Evolutionary conservation across 331 rosid species (phyloP).

Genomic region (Rhamnella rubrinervis): DNA sequence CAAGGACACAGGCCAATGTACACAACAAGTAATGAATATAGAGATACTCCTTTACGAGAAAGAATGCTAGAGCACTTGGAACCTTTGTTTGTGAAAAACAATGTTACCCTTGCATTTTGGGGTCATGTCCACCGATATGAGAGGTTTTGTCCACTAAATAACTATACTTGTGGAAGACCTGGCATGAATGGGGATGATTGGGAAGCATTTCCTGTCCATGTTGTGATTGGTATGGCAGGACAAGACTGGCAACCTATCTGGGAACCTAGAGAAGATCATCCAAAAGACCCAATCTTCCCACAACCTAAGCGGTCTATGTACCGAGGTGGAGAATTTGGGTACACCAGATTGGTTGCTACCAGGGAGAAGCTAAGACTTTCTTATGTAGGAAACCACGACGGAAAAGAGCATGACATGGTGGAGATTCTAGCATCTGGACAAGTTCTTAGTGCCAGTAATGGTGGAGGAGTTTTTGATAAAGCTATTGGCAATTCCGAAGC

Average conservation of each 20-base stretch:
- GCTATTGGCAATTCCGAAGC: slow-evolving; percentile 7
- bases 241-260: slow-evolving; percentile 98
- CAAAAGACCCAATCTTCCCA: slow-evolving; percentile 65
- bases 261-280: slow-evolving; percentile 80
- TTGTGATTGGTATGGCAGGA: slow-evolving; percentile 97
- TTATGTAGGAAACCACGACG: slow-evolving; percentile 58
- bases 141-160: slow-evolving; percentile 76
- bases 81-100: slow-evolving; percentile 75
- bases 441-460: slow-evolving; percentile 31
- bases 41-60: slow-evolving; percentile 60
- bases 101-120: slow-evolving; percentile 86
- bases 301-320: slow-evolving; percentile 71
- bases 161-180: slow-evolving; percentile 65
- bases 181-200: slow-evolving; percentile 34
- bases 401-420: slow-evolving; percentile 57
- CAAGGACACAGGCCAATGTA: slow-evolving; percentile 96
- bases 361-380: slow-evolving; percentile 48
- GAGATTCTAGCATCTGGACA: slow-evolving; percentile 53
- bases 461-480: background rate
- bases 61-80: slow-evolving; percentile 81
- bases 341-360: slow-evolving; percentile 69
- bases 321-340: slow-evolving; percentile 91
- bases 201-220: slow-evolving; percentile 59
- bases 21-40: slow-evolving; percentile 66
- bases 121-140: slow-evolving; percentile 95